phyloP scores from a whole-genome alignment of 768 basidiomycete species.

The Boletellus sp. region DNA sequence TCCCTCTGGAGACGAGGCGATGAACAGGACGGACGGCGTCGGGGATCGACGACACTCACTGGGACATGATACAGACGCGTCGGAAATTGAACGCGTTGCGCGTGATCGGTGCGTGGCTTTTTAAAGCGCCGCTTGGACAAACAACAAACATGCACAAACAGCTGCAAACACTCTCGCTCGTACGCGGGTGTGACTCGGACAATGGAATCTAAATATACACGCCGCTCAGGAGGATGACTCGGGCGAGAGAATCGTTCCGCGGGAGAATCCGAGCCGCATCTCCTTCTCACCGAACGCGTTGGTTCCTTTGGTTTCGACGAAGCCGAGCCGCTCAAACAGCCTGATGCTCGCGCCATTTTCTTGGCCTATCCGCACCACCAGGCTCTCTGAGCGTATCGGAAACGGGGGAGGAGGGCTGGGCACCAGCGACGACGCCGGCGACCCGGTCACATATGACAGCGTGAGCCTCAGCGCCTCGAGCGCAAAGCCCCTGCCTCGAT shows the following conservation, averaged over 20 bases:
- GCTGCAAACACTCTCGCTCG: conserved; percentile 10
- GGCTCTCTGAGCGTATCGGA: conserved; percentile 39
- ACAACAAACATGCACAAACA: conserved; percentile 13
- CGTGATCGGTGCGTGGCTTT: neutral
- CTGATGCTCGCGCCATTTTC: conserved; percentile 65
- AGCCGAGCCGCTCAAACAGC: conserved; percentile 77
- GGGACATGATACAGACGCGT: conserved; percentile 18
- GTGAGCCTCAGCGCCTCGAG: conserved; percentile 59
- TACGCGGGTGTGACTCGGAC: conserved; percentile 15
- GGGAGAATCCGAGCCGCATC: conserved; percentile 60
- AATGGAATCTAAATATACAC: conserved; percentile 6
- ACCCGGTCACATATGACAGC: conserved; percentile 63
- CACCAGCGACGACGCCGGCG: conserved; percentile 21
- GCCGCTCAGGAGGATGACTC: neutral
- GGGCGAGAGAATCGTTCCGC: conserved; percentile 1
- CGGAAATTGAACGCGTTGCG: neutral
- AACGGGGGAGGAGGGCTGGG: conserved; percentile 38
- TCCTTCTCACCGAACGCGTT: conserved; percentile 83
- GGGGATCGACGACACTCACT: conserved; percentile 8
- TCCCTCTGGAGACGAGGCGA: conserved; percentile 5
- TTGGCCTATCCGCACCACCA: conserved; percentile 71
- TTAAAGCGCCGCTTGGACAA: conserved; percentile 11
- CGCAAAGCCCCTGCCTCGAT: conserved; percentile 68
- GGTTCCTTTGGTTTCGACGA: conserved; percentile 60
- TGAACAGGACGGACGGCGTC: neutral